Evolutionary conservation across 768 basidiomycete species (phyloP), one percentile per base, ranked within the genome.

Genomic region (Agaricus sinodeliciosus): DNA sequence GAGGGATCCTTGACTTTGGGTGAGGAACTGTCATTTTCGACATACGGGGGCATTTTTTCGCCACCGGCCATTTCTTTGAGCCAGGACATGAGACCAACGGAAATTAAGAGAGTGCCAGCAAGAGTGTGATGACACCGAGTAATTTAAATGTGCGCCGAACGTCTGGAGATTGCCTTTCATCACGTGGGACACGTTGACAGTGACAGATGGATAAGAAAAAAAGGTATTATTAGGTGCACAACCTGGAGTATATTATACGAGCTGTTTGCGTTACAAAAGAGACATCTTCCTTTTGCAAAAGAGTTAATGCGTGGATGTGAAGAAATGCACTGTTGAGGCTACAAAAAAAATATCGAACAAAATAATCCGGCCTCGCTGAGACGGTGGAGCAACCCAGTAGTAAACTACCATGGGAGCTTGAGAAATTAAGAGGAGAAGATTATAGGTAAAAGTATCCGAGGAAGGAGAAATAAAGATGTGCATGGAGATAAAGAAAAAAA

Each of bases 1-100:
- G 67, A 58, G 50, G 86, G 85, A 67, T 89, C 87, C 58, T 71
- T 65, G 3, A 82, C 80, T 67, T 79, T 79, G 44, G 69, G 73
- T 47, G 71, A 67, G 9, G 74, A 62, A 37, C 71, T 58, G 27
- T 70, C 72, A 8, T 73, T 61, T 28, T 72, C 74, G 25, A 64
- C 62, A 56, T 70, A 74, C 13, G 67, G 69, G 34, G 70, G 63
- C 37, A 71, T 64, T 22, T 63, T 60, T 49, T 70, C 64, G 2
- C 71, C 74, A 36, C 69, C 74, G 59, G 62, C 57, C 57, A 68
- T 68, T 63, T 79, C 78, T 60, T 69, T 65, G n/a, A 86, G 61
- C 85, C 84, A 85, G 37, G 84, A 86, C 86, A 87, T 87, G 54
- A 36, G 36, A 49, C 16, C 42, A 26, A 42, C 49, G 51, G 54